Base-by-base conservation (phyloP, 306 rosid genomes). In the Dalbergia cultrata region DNA sequence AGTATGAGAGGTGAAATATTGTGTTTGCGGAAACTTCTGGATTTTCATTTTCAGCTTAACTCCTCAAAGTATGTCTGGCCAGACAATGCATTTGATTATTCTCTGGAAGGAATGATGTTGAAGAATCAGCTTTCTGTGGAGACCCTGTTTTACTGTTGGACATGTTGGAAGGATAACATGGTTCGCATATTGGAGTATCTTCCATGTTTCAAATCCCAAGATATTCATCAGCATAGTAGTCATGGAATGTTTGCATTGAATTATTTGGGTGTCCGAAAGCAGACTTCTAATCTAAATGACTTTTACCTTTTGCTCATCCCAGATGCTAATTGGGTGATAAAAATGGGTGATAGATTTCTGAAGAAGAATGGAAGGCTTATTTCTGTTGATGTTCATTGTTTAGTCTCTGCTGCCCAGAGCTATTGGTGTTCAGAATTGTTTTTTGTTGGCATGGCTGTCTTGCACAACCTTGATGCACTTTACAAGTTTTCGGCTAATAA, bases 61-160 rank as follows among this genome's bases (percentile, higher is more conserved):
- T 21, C 76, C 8, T 63, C 86, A 4, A 79, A 83, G 75, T 91
- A 81, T 77, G 16, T 73, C 7, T 86, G 86, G 87, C 92, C 78
- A 49, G 89, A 83, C 34, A 74, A 80, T 45, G 1, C 81, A 67
- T 61, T 75, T 33, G 45, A 26, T 66, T 88, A 87, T 83, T 31
- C 73, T 14, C 37, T 80, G 0, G 91, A 85, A 47, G 72, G 61
- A 13, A 21, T 57, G 73, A 71, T 82, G 41, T 80, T 81, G 5
- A 41, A 43, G 47, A 81, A 85, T 59, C 86, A 70, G 77, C 76
- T 82, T 21, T 91, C 98, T 9, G 61, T 82, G 26, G 92, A 87
- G 44, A 83, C 97, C 2, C 58, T 91, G 47, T 83, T 87, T 67
- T 83, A 82, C 87, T 90, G 86, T 83, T 93, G 97, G 98, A 80